Conservation (phyloP, 2,329 filamentous ascomycete species). For the Trichoderma pleuroti region DNA sequence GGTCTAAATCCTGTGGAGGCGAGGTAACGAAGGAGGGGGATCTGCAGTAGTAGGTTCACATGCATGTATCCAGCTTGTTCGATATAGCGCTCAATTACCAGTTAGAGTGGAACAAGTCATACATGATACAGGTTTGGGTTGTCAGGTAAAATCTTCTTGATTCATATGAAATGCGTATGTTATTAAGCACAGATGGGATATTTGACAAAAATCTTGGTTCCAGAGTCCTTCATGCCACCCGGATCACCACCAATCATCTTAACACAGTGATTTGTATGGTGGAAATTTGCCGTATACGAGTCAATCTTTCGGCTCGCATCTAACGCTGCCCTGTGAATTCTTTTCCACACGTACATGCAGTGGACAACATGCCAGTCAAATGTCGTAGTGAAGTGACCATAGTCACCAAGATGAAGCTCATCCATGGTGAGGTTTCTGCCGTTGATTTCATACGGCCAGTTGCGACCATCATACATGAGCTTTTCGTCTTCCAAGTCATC, state of each 20-base stretch:
- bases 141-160: neutral
- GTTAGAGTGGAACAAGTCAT: neutral
- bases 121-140: neutral
- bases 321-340: constrained; percentile 23
- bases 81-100: neutral
- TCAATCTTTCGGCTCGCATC: constrained; percentile 21
- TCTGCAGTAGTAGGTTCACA: neutral
- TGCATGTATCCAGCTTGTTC: neutral
- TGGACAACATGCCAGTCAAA: constrained; percentile 26
- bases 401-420: constrained; percentile 21
- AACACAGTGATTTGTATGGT: constrained; percentile 25
- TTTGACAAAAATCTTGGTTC: constrained; percentile 25
- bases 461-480: constrained; percentile 23
- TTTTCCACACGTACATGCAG: constrained; percentile 25
- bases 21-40: neutral
- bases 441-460: constrained; percentile 20
- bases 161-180: too few relatives aligned
- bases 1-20: neutral
- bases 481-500: constrained; percentile 25
- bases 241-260: constrained; percentile 22
- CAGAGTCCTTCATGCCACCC: constrained; percentile 20
- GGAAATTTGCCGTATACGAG: constrained; percentile 24
- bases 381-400: constrained; percentile 21
- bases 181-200: constrained; percentile 21
- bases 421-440: constrained; percentile 22